Evolutionary conservation across 768 basidiomycete species (phyloP), one percentile per base, ranked within the genome.

Genomic region (Rickenella mellea): DNA sequence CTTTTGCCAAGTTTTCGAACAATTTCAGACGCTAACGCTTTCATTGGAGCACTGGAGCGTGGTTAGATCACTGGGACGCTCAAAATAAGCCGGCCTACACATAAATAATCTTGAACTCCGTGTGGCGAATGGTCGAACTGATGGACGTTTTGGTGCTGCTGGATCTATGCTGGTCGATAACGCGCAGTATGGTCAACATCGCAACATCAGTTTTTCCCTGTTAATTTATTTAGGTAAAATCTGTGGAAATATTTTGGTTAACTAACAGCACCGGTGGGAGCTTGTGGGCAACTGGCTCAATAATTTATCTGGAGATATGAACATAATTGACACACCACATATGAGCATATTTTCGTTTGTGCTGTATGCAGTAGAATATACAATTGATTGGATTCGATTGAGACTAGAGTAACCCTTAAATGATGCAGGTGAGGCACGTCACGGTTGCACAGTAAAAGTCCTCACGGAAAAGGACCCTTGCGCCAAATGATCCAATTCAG

Each of bases 161-260:
- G 6, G 54, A 55, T 33, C 71, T 58, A 57, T 94, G 74, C 52
- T 91, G 89, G 38, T 79, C 67, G 35, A 98, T 64, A 22, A 93
- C 86, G 24, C 92, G 86, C 36, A 99, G 74, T 47, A 99, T 83
- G 3, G 89, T 74, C 55, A 99, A 70, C 78, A 98, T 85, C 0
- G 96, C 96, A 1, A 99, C 84, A 60, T 99, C 96, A 0, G 96
- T 99, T 88, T 99, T 99, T 62, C 96, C 96, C 91, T 93, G 51
- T 25, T 28, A 39, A 17, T 27, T 40, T 5, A 25, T 12, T 32
- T 44, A 26, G 47, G 19, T 14, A 32, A 36, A 27, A 36, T 41
- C 20, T 11, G 15, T 28, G 15, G n/a, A 17, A 28, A 10, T 24
- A 29, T 38, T 15, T 22, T 14, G n/a, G 22, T 40, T 2, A 15